phyloP scores from a whole-genome alignment of 352 stramenopile genomes.

The Plasmopara halstedii region DNA sequence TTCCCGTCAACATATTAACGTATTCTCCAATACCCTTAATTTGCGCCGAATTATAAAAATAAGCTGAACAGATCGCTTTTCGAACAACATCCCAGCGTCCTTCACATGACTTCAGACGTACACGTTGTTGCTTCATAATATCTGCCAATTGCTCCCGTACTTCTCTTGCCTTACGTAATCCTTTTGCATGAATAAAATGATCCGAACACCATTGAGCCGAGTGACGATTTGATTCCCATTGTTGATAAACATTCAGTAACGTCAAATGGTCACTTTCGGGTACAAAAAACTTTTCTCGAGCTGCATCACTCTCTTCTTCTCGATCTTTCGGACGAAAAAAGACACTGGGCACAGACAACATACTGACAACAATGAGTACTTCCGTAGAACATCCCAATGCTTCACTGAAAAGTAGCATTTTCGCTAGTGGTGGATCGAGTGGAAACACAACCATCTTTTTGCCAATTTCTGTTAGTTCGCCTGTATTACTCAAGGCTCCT shows the following conservation, averaged over 20 bases:
- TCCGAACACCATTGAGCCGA: conserved; percentile 90
- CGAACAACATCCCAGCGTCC: conserved; percentile 96
- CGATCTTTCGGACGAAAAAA: conserved; percentile 96
- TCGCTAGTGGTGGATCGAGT: conserved; percentile 91
- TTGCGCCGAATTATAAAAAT: conserved; percentile 99
- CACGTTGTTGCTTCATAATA: conserved; percentile 97
- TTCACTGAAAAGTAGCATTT: conserved; percentile 96
- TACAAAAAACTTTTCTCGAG: conserved; percentile 98
- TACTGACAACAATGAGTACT: conserved; percentile 95
- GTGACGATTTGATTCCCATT: conserved; percentile 94
- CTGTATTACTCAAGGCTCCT: conserved; percentile 95
- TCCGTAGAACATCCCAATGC: conserved; percentile 91
- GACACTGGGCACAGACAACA: conserved; percentile 95
- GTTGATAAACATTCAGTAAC: conserved; percentile 94
- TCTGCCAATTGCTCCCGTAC: conserved; percentile 95
- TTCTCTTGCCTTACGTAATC: conserved; percentile 86
- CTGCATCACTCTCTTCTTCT: conserved; percentile 96
- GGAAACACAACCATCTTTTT: conserved; percentile 99
- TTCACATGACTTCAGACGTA: conserved; percentile 85
- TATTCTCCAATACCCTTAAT: conserved; percentile 99
- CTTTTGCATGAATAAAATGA: conserved; percentile 98
- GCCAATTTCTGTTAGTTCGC: conserved; percentile 93
- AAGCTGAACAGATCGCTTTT: conserved; percentile 98
- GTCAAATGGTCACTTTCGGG: conserved; percentile 97
- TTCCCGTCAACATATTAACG: conserved; percentile 99